These are phyloP conservation scores for Arabidopsis suecica DNA, from an alignment of 345 rosid genomes.

Conservation along the genomic window DNA sequence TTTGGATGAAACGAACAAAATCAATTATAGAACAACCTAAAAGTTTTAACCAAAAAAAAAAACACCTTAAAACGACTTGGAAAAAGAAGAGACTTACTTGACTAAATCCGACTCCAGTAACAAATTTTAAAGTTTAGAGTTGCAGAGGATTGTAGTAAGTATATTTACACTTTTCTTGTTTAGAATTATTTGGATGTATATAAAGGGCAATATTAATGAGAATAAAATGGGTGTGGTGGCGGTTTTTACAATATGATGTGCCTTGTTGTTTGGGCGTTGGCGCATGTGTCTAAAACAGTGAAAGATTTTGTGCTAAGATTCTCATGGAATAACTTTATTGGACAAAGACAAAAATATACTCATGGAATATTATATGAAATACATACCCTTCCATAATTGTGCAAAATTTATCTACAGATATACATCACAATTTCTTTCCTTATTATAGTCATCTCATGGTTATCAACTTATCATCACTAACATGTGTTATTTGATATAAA, in stretches of 20 bases:
- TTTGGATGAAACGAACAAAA: background rate
- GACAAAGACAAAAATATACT: constrained; percentile 44
- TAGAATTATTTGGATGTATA: constrained; percentile 12
- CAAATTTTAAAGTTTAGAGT: background rate
- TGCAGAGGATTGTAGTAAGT: background rate
- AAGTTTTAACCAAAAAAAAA: too few species aligned
- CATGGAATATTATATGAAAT: constrained; percentile 26
- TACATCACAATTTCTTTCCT: constrained; percentile 8
- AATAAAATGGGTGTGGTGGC: constrained; percentile 35
- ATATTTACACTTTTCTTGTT: constrained; percentile 18
- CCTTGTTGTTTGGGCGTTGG: constrained; percentile 45
- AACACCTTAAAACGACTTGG: background rate
- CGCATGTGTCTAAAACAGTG: constrained; percentile 55
- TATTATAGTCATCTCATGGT: background rate
- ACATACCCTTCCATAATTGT: constrained; percentile 28
- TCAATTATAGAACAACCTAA: background rate
- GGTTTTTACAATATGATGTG: constrained; percentile 39
- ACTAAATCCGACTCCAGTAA: constrained; percentile 7
- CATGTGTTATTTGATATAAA: background rate
- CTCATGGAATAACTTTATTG: constrained; percentile 76
- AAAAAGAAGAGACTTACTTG: background rate
- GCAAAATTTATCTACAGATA: constrained; percentile 3
- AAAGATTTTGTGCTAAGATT: constrained; percentile 84
- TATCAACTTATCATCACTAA: constrained; percentile 21
- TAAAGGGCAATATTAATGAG: constrained; percentile 30